phyloP scores from a whole-genome alignment of 2,329 filamentous ascomycete genomes.

The Salinomyces thailandicus region DNA sequence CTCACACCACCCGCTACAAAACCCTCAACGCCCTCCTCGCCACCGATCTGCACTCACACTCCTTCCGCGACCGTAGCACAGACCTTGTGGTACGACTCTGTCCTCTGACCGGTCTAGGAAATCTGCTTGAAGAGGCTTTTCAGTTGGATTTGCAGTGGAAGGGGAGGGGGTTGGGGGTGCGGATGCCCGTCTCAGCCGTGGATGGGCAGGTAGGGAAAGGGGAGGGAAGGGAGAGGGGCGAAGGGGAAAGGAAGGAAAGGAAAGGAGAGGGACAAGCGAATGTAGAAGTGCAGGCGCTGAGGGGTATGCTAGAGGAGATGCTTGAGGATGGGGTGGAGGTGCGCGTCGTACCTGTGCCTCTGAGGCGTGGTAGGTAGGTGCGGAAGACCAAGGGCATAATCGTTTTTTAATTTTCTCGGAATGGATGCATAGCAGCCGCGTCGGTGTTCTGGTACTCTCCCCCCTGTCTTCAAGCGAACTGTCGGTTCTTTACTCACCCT shows the following conservation, averaged over 20 bases:
- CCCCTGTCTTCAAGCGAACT: too few species aligned
- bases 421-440: too few species aligned
- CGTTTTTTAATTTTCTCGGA: too few species aligned
- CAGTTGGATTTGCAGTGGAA: conserved; percentile 16
- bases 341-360: too few species aligned
- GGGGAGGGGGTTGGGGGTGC: conserved; percentile 6
- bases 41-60: neutral
- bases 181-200: neutral
- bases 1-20: neutral
- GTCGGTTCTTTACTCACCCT: too few species aligned
- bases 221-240: neutral
- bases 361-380: too few species aligned
- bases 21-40: neutral
- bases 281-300: conserved; percentile 1
- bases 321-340: conserved; percentile 16
- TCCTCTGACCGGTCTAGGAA: conserved; percentile 9
- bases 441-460: too few species aligned
- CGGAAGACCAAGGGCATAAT: too few species aligned
- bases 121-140: conserved; percentile 15
- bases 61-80: conserved; percentile 5
- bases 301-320: conserved; percentile 11
- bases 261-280: neutral
- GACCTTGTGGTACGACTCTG: conserved; percentile 4
- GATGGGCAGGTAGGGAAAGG: neutral
- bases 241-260: conserved; percentile 2